phyloP scores from a whole-genome alignment of 1,139 yeast species.

The Wickerhamomyces sp. region DNA sequence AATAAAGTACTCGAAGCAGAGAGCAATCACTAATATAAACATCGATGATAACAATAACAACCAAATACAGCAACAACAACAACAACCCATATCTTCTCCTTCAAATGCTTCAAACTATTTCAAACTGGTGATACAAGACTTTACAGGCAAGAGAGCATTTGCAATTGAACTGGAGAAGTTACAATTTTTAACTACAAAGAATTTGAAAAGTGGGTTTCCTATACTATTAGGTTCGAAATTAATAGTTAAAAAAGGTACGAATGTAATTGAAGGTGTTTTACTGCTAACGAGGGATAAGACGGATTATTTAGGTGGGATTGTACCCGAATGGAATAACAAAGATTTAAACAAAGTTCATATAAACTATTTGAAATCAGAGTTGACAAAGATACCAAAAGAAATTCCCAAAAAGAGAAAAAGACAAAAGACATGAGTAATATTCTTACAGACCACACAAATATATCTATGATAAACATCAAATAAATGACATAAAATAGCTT shows the following conservation, averaged over 20 bases:
- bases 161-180: conserved; percentile 30
- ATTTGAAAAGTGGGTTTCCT: conserved; percentile 24
- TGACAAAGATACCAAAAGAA: conserved; percentile 6
- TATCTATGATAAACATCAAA: too few relatives aligned
- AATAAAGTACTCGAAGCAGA: conserved; percentile 13
- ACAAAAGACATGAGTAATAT: neutral
- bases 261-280: conserved; percentile 23
- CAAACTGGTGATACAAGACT: conserved; percentile 32
- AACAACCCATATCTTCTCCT: neutral
- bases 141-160: conserved; percentile 26
- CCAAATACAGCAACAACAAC: neutral
- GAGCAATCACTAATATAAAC: conserved; percentile 18
- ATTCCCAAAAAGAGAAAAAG: neutral
- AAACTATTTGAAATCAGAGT: conserved; percentile 19
- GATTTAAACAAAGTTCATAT: conserved; percentile 26
- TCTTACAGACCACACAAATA: too few relatives aligned
- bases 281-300: conserved; percentile 15
- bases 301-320: conserved; percentile 29
- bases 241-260: conserved; percentile 22
- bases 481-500: too few relatives aligned
- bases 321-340: conserved; percentile 26
- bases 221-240: conserved; percentile 32
- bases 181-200: conserved; percentile 20
- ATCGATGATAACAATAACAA: conserved; percentile 10
- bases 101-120: conserved; percentile 14